Evolutionary conservation across 2,329 filamentous ascomycete genomes (phyloP), one percentile per base, ranked within the genome.

Genomic region (Hortaea sp.): DNA sequence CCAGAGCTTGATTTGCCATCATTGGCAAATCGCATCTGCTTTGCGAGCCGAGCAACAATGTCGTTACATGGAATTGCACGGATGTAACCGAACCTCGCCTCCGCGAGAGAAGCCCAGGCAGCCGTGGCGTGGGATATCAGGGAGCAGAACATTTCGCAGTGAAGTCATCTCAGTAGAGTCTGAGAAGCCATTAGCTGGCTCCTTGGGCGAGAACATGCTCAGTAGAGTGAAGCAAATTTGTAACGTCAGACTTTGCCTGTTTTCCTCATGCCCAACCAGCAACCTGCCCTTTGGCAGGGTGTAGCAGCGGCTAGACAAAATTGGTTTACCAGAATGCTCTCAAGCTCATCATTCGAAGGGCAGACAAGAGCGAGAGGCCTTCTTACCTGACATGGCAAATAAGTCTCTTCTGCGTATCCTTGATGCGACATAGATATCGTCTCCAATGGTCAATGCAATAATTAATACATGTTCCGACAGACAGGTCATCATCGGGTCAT

Each of bases 401-500:
- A 12, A 35, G 37, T 10, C 10, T 39, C 37, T 40, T 6, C 28
- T 12, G 6, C 12, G 9, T 29, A 20, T 40, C 35, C 9, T 27
- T 7, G 10, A 44, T n/a, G 20, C 6, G 7, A 20, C 20, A 20
- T 20, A 20, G 20, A 20, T 20, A 20, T 20, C 4, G 20, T 20
- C 4, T 20, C 20, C 20, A 20, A 20, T 20, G 20, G 4, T 20
- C 20, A 20, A 11, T 29, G 7, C 30, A 20, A n/a, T n/a, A 45
- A 30, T 6, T 41, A 38, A 44, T 41, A 39, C 39, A 44, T 80
- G 78, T 81, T 66, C 72, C 77, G 74, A 69, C 74, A 76, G 70
- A 72, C 71, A 81, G 79, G 79, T 83, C 78, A 77, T 80, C 78
- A 76, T 68, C 77, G 70, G 65, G 71, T 83, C 79, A 76, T 82